Evolutionary conservation across 306 rosid genomes (phyloP).

Genomic region (Hippophae rhamnoides): DNA sequence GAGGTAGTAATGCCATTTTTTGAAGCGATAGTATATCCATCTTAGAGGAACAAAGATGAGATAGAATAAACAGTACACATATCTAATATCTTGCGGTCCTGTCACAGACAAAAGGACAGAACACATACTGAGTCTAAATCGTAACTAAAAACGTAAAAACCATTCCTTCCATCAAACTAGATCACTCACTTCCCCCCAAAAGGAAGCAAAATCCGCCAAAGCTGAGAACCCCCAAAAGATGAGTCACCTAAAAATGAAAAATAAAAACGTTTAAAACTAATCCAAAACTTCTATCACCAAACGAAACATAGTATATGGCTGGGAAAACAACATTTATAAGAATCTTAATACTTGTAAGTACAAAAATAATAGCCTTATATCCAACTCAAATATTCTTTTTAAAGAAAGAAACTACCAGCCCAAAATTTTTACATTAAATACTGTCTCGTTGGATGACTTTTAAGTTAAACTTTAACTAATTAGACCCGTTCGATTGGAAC

Average conservation of each 20-base stretch:
- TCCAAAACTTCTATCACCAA: background rate
- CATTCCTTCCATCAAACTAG: conserved; percentile 8
- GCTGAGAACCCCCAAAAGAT: conserved; percentile 66
- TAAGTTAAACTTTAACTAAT: too few relatives aligned
- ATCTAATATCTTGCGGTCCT: conserved; percentile 86
- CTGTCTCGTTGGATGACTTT: too few relatives aligned
- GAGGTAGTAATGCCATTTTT: conserved; percentile 95
- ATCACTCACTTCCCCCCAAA: conserved; percentile 81
- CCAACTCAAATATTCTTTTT: too few relatives aligned
- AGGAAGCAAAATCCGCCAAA: conserved; percentile 89
- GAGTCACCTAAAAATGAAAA: conserved; percentile 47
- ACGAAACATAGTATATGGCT: too few relatives aligned
- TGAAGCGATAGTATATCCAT: conserved; percentile 90
- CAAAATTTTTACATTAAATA: too few relatives aligned
- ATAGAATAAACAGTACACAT: conserved; percentile 74
- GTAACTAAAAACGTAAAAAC: conserved; percentile 6
- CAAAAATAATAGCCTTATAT: too few relatives aligned
- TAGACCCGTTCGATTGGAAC: too few relatives aligned
- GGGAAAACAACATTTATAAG: too few relatives aligned
- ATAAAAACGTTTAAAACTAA: background rate
- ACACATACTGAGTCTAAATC: background rate
- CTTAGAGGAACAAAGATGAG: conserved; percentile 86
- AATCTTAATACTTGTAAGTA: too few relatives aligned
- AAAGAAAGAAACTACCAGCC: too few relatives aligned
- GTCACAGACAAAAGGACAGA: conserved; percentile 13